Evolutionary conservation across 139 green algal genomes (phyloP).

Genomic region (Pleodorina starrii): DNA sequence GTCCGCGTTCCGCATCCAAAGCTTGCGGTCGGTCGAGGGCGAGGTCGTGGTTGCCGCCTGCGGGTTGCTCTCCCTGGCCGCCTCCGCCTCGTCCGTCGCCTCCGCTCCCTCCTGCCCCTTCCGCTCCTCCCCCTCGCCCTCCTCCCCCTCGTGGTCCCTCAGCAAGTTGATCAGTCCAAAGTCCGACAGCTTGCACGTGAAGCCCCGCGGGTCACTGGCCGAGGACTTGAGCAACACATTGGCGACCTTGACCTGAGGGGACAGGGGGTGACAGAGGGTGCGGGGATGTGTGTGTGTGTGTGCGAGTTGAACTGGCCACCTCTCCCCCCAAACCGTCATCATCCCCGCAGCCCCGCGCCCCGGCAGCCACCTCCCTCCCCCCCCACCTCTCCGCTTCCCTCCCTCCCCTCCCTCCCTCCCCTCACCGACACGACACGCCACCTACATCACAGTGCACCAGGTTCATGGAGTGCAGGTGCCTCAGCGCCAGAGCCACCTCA

Average conservation of each 20-base stretch:
- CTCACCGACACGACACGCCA: background rate
- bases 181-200: conserved; percentile 77
- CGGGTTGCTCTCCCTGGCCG: no score
- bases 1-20: conserved; percentile 29
- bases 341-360: no score
- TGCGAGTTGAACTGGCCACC: background rate
- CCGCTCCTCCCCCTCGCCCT: background rate
- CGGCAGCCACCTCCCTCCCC: no score
- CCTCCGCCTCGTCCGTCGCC: background rate
- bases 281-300: background rate
- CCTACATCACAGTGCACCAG: conserved; percentile 23
- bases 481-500: conserved; percentile 28
- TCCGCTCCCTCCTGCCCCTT: background rate
- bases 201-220: conserved; percentile 62
- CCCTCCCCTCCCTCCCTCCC: background rate
- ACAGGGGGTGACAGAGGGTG: no score
- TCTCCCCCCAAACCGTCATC: background rate
- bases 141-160: background rate
- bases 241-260: conserved; percentile 68
- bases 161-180: conserved; percentile 71
- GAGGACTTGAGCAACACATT: conserved; percentile 76
- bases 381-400: background rate
- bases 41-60: no score
- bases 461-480: conserved; percentile 42
- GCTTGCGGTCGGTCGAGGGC: no score